Conservation (phyloP, 306 rosid species). For the Fragaria ananassa region DNA sequence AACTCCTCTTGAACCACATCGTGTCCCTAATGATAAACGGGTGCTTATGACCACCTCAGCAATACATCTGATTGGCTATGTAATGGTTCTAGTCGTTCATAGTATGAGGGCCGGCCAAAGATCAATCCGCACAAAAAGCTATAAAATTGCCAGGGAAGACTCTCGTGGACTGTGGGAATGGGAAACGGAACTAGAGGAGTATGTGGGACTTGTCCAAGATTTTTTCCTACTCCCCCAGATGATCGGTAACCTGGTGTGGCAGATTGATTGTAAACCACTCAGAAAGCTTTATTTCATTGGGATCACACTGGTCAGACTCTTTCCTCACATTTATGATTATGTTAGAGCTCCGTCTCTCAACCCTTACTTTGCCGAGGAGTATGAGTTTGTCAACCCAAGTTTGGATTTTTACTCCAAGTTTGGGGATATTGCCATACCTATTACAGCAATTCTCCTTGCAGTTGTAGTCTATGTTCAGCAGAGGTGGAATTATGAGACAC, state of each 20-base stretch:
- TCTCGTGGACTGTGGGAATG: slow-evolving; percentile 44
- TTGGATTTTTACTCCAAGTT: slow-evolving; percentile 67
- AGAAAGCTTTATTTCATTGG: slow-evolving; percentile 74
- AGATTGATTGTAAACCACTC: slow-evolving; percentile 68
- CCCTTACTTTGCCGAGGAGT: slow-evolving; percentile 65
- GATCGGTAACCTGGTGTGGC: slow-evolving; percentile 79
- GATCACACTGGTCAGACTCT: slow-evolving; percentile 72
- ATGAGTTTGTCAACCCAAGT: slow-evolving; percentile 69
- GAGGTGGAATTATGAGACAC: slow-evolving; percentile 62
- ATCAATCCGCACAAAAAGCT: slow-evolving; percentile 30
- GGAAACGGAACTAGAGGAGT: slow-evolving; percentile 70
- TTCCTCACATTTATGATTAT: slow-evolving; percentile 81
- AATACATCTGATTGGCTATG: slow-evolving; percentile 58
- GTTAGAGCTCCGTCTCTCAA: slow-evolving; percentile 51
- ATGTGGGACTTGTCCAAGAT: slow-evolving; percentile 82
- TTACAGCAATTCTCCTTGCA: slow-evolving; percentile 61
- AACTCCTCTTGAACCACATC: slow-evolving; percentile 51
- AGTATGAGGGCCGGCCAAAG: slow-evolving; percentile 38
- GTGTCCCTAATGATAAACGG: slow-evolving; percentile 63
- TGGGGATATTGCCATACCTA: slow-evolving; percentile 71
- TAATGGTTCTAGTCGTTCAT: slow-evolving; percentile 52
- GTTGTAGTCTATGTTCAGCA: slow-evolving; percentile 64
- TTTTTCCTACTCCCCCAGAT: slow-evolving; percentile 86
- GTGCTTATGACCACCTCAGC: slow-evolving; percentile 49
- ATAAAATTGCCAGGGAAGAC: slow-evolving; percentile 18